Conservation (phyloP, 805 yeast species). For the Clavispora asparagi region DNA sequence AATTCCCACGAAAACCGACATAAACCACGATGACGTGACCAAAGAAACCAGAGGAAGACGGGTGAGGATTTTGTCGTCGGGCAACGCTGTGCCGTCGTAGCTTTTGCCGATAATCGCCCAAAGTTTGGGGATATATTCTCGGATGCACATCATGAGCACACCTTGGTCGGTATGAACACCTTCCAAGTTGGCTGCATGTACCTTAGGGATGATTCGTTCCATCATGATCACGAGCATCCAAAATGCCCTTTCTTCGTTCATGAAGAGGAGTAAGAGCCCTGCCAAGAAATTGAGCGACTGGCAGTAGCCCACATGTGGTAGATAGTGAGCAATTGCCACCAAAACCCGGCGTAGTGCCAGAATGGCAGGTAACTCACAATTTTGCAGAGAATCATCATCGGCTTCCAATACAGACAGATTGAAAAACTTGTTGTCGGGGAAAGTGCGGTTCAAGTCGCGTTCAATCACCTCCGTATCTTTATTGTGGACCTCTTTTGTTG, state of each 20-base stretch:
- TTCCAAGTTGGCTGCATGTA: conserved; percentile 83
- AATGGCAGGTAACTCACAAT: conserved; percentile 23
- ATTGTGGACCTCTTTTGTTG: conserved; percentile 49
- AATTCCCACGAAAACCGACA: conserved; percentile 91
- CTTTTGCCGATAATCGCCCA: conserved; percentile 53
- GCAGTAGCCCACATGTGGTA: conserved; percentile 91
- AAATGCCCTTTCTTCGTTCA: conserved; percentile 86
- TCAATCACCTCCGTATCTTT: conserved; percentile 90
- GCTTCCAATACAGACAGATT: conserved; percentile 29
- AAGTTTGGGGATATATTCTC: conserved; percentile 76
- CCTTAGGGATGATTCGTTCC: conserved; percentile 80
- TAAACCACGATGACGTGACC: conserved; percentile 96
- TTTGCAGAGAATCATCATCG: neutral
- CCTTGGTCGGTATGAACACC: conserved; percentile 97
- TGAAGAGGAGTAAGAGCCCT: conserved; percentile 74
- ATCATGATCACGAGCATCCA: conserved; percentile 96
- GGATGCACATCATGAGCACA: conserved; percentile 78
- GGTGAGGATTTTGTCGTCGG: conserved; percentile 51
- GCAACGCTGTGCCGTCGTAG: conserved; percentile 35
- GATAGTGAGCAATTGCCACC: conserved; percentile 76
- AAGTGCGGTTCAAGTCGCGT: conserved; percentile 87
- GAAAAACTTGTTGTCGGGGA: conserved; percentile 88
- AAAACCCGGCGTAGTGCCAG: conserved; percentile 74
- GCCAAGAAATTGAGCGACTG: conserved; percentile 92
- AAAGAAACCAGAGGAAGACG: conserved; percentile 86